These are phyloP conservation scores for Grosmannia penicillata DNA, from an alignment of 2,329 filamentous ascomycete species.

Conservation along the genomic window DNA sequence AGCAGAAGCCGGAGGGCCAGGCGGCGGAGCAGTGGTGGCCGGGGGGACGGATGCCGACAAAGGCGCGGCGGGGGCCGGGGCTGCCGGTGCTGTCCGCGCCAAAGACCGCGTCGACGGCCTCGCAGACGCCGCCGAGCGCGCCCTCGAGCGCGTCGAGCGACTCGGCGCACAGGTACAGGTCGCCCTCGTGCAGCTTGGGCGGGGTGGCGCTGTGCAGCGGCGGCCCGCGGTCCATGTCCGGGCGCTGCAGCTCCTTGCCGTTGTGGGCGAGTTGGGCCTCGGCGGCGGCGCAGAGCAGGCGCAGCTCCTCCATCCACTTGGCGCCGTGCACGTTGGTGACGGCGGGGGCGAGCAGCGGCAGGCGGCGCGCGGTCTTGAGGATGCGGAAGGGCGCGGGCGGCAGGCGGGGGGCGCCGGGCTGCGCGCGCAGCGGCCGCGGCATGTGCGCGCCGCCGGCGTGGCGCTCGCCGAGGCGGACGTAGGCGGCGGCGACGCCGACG, in stretches of 20 bases:
- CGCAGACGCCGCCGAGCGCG: slow-evolving; percentile 81
- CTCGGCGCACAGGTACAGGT: slow-evolving; percentile 79
- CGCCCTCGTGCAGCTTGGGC: slow-evolving; percentile 64
- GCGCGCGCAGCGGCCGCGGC: slow-evolving; percentile 47
- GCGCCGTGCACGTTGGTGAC: slow-evolving; percentile 85
- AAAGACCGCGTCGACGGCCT: slow-evolving; percentile 81
- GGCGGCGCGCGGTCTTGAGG: slow-evolving; percentile 56
- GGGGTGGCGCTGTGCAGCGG: slow-evolving; percentile 20
- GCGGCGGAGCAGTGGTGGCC: slow-evolving; percentile 89
- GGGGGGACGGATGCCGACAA: slow-evolving; percentile 83
- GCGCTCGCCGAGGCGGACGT: slow-evolving; percentile 75
- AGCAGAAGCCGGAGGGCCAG: slow-evolving; percentile 90
- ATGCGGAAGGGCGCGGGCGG: slow-evolving; percentile 67
- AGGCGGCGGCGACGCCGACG: slow-evolving; percentile 71
- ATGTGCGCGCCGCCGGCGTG: slow-evolving; percentile 57
- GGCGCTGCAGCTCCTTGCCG: slow-evolving; percentile 63
- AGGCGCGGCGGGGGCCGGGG: slow-evolving; percentile 45
- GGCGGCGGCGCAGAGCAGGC: slow-evolving; percentile 68
- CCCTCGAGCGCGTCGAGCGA: slow-evolving; percentile 82
- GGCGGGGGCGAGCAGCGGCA: slow-evolving; percentile 57
- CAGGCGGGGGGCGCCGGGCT: slow-evolving; percentile 36
- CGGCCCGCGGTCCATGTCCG: slow-evolving; percentile 40
- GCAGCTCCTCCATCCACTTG: slow-evolving; percentile 89
- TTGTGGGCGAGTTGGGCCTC: slow-evolving; percentile 63
- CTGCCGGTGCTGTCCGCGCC: slow-evolving; percentile 17